Evolutionary conservation across 345 rosid species (phyloP), one percentile per base, ranked within the genome.

Genomic region (Euclidium syriacum): DNA sequence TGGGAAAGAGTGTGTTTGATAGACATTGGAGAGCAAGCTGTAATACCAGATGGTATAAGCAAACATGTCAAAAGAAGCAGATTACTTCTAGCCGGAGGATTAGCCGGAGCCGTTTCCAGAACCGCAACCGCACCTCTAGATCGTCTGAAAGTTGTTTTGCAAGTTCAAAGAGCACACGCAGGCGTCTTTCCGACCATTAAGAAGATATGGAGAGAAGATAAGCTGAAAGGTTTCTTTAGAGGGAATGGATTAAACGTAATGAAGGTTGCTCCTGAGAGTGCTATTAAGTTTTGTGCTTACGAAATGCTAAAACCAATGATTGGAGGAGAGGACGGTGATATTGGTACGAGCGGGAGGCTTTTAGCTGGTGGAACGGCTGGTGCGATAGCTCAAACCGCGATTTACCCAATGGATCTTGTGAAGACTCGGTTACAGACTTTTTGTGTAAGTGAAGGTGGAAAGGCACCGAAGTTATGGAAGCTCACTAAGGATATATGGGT

Each of bases 251-350:
- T 95, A 73, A 95, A 95, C 41, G 94, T 90, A 23, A 70, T 90
- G 74, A 95, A 95, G 82, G 99, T 95, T 47, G 94, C 97, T 63
- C 99, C 99, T 48, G 99, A 95, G 77, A 95, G 96, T 58, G 99
- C 99, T 42, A 78, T 95, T 23, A 95, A 79, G 80, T 95, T 95
- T 69, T 90, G 88, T 62, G 71, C 83, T n/a, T 95, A 90, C 69
- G 97, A 95, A 83, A 65, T 82, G 78, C 73, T 90, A 29, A 90
- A 95, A 75, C 78, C 74, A n/a, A 73, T 75, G 7, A 81, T 88
- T 59, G 90, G 88, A 10, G 82, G 80, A 66, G 67, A 65, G 7
- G 78, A 65, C 9, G 81, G 82, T 64, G 89, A 83, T 80, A 75
- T 88, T 49, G 92, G 96, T 65, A 65, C 95, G 27, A 25, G 71